Evolutionary conservation across 225 moss, liverwort and hornwort genomes (phyloP).

Genomic region (Climacium dendroides): DNA sequence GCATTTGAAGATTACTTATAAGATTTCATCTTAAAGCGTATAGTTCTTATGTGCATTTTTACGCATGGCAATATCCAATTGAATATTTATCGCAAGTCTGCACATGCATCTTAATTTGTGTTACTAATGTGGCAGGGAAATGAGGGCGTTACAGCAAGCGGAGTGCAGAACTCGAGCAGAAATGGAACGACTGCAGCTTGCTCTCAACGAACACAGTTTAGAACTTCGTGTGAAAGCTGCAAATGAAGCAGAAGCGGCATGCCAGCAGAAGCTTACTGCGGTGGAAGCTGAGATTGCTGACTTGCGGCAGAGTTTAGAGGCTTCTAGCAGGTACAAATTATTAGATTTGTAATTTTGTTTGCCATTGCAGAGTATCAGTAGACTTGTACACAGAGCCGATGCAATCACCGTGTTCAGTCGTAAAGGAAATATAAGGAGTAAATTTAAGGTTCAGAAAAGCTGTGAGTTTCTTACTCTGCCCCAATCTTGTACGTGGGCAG

Average conservation of each 20-base stretch:
- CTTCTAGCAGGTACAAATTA: conserved; percentile 51
- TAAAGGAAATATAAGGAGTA: neutral
- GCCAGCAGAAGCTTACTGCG: conserved; percentile 83
- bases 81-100: neutral
- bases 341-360: neutral
- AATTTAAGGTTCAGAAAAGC: neutral
- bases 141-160: conserved; percentile 61
- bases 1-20: neutral
- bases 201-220: conserved; percentile 78
- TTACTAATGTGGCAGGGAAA: conserved; percentile 30
- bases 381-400: neutral
- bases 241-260: conserved; percentile 91
- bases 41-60: neutral
- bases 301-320: conserved; percentile 63
- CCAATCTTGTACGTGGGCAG: neutral
- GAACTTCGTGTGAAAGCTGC: conserved; percentile 94
- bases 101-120: neutral
- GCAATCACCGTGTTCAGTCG: neutral
- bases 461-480: neutral
- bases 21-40: neutral
- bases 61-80: neutral
- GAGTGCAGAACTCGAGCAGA: conserved; percentile 79
- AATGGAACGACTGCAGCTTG: conserved; percentile 59
- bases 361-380: neutral
- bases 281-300: conserved; percentile 90